Evolutionary conservation across 495 filamentous ascomycete species (phyloP), one percentile per base, ranked within the genome.

Genomic region (Hypoxylon crocopeplum): DNA sequence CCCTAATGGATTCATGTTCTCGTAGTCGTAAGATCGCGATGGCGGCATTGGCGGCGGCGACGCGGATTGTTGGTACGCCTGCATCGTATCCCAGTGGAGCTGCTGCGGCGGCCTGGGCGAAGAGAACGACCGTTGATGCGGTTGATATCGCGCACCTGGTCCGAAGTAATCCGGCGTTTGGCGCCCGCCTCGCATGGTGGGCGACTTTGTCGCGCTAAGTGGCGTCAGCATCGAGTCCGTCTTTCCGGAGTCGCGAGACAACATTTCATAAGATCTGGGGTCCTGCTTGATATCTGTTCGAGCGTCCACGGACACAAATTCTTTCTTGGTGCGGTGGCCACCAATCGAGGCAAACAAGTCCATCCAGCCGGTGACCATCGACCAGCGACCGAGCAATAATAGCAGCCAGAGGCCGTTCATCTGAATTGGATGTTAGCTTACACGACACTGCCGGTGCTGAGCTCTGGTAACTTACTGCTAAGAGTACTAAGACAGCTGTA

Each of bases 231-330:
- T 59, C 54, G 64, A 71, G 62, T 60, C 80, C 42, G 64, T 66
- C 56, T 77, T 75, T 63, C 75, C 75, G 66, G 79, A 75, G 51
- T 80, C 80, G 69, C 78, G 77, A 64, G 77, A 76, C 48, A 93
- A 85, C 86, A 96, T 92, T 76, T 96, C 91, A 80, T 92, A 95
- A 62, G 86, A 84, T 73, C 85, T 84, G 63, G 80, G 77, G 50
- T 89, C 84, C 67, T 80, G 75, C 50, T 86, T 82, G 64, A 84
- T 75, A 68, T 81, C 75, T 41, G 80, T 72, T 53, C 84, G 82
- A 19, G 91, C 92, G 61, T 97, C 93, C 16, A 88, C 88, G 11
- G 89, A 93, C 58, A 96, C 91, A 62, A 96, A 98, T 64, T 98
- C 94, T 73, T 72, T 62, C 75, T 82, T 67, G 76, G 68, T 55